Evolutionary conservation across 345 rosid genomes (phyloP).

Genomic region (Jatropha curcas): DNA sequence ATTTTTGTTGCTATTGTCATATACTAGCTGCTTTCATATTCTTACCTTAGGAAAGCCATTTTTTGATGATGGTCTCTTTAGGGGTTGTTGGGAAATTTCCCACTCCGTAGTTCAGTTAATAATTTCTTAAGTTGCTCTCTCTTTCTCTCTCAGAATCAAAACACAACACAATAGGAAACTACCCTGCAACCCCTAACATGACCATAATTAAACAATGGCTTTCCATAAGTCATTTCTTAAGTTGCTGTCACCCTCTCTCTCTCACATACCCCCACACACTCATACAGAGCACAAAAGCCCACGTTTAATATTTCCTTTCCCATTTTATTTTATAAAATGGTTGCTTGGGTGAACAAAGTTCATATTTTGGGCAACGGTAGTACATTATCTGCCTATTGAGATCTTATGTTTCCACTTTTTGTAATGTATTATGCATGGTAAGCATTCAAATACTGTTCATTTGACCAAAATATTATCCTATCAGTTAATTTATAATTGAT

Average conservation of each 20-base stretch:
- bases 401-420: not conserved
- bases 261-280: too few species aligned
- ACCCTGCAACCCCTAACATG: too few species aligned
- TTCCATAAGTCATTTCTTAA: too few species aligned
- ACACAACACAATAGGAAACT: too few species aligned
- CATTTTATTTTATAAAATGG: not conserved
- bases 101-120: not conserved
- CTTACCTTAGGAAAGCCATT: not conserved
- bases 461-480: not conserved
- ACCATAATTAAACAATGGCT: too few species aligned
- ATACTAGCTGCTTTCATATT: not conserved
- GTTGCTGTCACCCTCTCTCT: too few species aligned
- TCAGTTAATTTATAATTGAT: not conserved
- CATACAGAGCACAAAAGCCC: too few species aligned
- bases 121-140: not conserved
- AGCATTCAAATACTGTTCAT: not conserved
- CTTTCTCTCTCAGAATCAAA: not conserved
- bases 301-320: too few species aligned
- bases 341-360: not conserved
- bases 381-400: not conserved
- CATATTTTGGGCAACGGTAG: not conserved
- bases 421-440: not conserved
- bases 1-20: not conserved
- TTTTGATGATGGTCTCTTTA: not conserved
- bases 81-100: not conserved